phyloP scores from a whole-genome alignment of 2,329 filamentous ascomycete species.

The Calonectria crousiana region DNA sequence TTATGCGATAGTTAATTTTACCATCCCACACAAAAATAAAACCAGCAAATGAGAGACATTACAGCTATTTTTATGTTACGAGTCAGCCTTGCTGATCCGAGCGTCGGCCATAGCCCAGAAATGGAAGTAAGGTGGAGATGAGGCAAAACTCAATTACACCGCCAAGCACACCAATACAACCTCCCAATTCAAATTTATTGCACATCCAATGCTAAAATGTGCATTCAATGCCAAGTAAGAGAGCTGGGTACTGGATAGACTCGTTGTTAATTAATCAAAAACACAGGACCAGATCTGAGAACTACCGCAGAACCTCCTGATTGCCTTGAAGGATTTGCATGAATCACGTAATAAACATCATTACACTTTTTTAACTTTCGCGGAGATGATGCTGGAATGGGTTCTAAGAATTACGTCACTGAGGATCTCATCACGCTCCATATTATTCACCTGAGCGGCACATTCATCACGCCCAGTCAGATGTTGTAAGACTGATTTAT shows the following conservation, averaged over 20 bases:
- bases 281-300: no score
- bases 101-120: background rate
- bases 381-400: background rate
- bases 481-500: background rate
- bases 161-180: background rate
- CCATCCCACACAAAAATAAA: background rate
- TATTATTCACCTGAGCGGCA: background rate
- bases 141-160: background rate
- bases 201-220: background rate
- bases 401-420: background rate
- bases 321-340: background rate
- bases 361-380: background rate
- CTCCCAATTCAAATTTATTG: background rate
- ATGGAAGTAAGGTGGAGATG: background rate
- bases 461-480: background rate
- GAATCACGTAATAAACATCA: background rate
- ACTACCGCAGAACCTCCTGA: no score
- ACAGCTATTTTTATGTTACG: background rate
- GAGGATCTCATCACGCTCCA: background rate
- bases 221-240: background rate
- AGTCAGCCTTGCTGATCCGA: background rate
- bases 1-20: no score
- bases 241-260: no score
- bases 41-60: background rate
- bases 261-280: background rate